Evolutionary conservation across 306 rosid species (phyloP), one percentile per base, ranked within the genome.

Genomic region (Vigna mungo): DNA sequence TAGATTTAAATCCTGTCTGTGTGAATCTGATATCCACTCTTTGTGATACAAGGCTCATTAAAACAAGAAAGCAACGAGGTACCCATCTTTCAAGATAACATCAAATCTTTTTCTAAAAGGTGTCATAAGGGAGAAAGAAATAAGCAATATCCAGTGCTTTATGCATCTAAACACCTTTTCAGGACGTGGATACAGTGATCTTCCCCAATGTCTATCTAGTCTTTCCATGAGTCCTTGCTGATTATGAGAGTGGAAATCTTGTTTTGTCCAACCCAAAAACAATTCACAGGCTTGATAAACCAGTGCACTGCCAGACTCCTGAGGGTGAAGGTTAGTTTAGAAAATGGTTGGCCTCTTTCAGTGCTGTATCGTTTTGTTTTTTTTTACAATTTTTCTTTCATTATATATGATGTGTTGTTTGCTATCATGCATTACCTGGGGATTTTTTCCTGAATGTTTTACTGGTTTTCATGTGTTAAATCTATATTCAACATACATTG

Each of bases 211-310:
- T 34, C 37, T 36, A 92, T 84, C 98, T 98, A 48, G 99, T 96
- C 74, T 96, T 96, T 75, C 99, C 99, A 44, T 96, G 98, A 98
- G 93, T 93, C n/a, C n/a, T n/a, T n/a, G n/a, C n/a, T n/a, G n/a
- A n/a, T n/a, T n/a, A n/a, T n/a, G n/a, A n/a, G n/a, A n/a, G n/a
- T n/a, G n/a, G n/a, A n/a, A n/a, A n/a, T n/a, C n/a, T n/a, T n/a
- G n/a, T n/a, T 76, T 79, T 96, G 6, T 77, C 82, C 14, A 20
- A 91, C 84, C 93, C 98, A 74, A 91, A 88, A 86, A 83, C 99
- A 71, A 93, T 20, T 78, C 96, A 98, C 55, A 78, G 76, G 78
- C 96, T 93, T 69, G 90, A 89, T 66, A 96, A 98, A 49, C 96
- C 99, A 41, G 93, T 96, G 97, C 98, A 98, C 58, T 96, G 99